Base-by-base conservation (phyloP, 805 yeast genomes). In the Metschnikowia dekortorum region DNA sequence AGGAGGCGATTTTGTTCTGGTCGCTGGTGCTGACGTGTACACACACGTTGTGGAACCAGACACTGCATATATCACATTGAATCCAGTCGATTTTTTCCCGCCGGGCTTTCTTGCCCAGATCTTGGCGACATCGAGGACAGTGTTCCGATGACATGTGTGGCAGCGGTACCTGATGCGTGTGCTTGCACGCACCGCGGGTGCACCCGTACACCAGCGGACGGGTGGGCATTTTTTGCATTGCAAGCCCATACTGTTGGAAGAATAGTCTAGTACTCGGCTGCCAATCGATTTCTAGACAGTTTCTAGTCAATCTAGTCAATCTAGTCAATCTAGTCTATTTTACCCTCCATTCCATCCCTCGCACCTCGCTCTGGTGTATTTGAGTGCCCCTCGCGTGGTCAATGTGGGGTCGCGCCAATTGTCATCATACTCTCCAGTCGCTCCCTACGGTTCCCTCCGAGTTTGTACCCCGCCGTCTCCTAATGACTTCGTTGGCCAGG, bases 21-120 rank as follows among this genome's bases (percentile, higher is more conserved):
- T 74, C 75, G 31, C 36, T 16, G 7, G 41, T 46, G 8, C 49
- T 36, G 41, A 58, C 46, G 6, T 39, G n/a, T 1, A 64, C 56
- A 61, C 90, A 85, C 13, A 61, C 61, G 16, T 66, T 58, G 60
- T 85, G 90, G 60, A 58, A 76, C 89, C 88, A 76, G 51, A 66
- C 68, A 16, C 66, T 57, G 62, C 88, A 83, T 4, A 62, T 54
- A 35, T 78, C 82, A 62, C 90, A 84, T 45, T 73, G 78, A 7
- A 83, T 67, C 89, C 89, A 83, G 11, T 52, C 45, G 16, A 53
- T 47, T 28, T 49, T 38, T 6, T 8, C 30, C 14, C 8, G n/a
- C 5, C 35, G 29, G 30, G 41, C 34, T 8, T 48, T 47, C 6
- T 36, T 26, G 30, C 43, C 45, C 16, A 32, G 30, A 33, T 35